Evolutionary conservation across 1,139 yeast species (phyloP).

Genomic region (Suhomyces taliae): DNA sequence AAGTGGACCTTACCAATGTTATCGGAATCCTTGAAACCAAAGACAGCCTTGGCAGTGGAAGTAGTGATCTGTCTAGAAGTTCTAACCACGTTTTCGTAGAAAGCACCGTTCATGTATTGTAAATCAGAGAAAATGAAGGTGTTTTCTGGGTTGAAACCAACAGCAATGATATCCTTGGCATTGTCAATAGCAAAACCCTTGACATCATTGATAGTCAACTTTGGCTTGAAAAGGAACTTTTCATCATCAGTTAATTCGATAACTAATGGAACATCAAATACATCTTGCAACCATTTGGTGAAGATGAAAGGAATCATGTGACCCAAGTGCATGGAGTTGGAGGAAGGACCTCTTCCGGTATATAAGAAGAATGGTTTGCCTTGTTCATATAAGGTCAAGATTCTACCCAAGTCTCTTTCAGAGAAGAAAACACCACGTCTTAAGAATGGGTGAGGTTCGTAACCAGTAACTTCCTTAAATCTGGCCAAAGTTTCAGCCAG

Average conservation of each 20-base stretch:
- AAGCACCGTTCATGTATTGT: conserved; percentile 88
- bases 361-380: conserved; percentile 94
- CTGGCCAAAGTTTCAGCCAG: conserved; percentile 69
- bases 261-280: conserved; percentile 94
- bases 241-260: conserved; percentile 97
- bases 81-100: conserved; percentile 91
- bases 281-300: conserved; percentile 98
- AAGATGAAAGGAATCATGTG: conserved; percentile 95
- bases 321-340: conserved; percentile 94
- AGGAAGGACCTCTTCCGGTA: conserved; percentile 98
- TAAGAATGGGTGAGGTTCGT: conserved; percentile 87
- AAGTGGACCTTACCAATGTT: conserved; percentile 94
- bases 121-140: conserved; percentile 94
- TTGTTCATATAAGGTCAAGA: conserved; percentile 86
- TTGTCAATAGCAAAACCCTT: conserved; percentile 75
- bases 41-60: conserved; percentile 95
- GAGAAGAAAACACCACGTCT: conserved; percentile 92
- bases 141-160: conserved; percentile 91
- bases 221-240: conserved; percentile 90
- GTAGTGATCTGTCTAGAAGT: conserved; percentile 95
- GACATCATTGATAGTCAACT: conserved; percentile 85
- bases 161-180: conserved; percentile 91
- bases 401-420: conserved; percentile 80
- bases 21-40: conserved; percentile 94
- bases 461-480: conserved; percentile 82